A percentile compares a stretch with the other conserved stretches of the same genome.
These are phyloP conservation scores for Pyrenochaeta sp. DNA, from an alignment of 2,329 filamentous ascomycete species.

Conservation along the genomic window DNA sequence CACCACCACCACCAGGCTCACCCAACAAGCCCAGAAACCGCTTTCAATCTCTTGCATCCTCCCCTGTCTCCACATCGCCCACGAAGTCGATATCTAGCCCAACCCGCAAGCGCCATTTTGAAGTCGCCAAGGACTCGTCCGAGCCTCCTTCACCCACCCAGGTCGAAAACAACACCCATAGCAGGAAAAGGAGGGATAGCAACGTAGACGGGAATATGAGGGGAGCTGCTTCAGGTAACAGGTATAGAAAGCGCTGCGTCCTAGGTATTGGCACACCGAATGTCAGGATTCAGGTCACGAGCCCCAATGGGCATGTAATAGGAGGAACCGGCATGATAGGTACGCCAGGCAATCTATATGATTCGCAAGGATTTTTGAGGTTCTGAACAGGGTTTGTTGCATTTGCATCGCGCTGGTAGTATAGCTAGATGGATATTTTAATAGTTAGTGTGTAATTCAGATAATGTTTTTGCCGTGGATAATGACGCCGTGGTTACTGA, in stretches of 20 bases:
- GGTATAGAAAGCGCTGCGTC: constrained; percentile 28
- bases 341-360: constrained; percentile 46
- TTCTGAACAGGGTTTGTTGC: background rate
- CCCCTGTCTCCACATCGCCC: constrained; percentile 12
- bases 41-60: constrained; percentile 21
- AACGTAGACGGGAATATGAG: background rate
- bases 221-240: background rate
- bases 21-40: constrained; percentile 22
- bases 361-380: constrained; percentile 43
- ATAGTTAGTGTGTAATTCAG: no score
- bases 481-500: no score
- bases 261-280: constrained; percentile 33
- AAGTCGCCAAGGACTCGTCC: constrained; percentile 28
- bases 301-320: constrained; percentile 8
- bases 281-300: constrained; percentile 31
- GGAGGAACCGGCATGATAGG: constrained; percentile 5
- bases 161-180: background rate
- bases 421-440: background rate
- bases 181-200: constrained; percentile 3
- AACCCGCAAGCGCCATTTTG: constrained; percentile 27
- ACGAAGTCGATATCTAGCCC: background rate
- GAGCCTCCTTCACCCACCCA: background rate
- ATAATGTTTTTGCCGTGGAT: no score
- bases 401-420: background rate
- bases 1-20: constrained; percentile 18